Conservation (phyloP, 176 grass and related monocot genomes). For the Paspalum notatum region DNA sequence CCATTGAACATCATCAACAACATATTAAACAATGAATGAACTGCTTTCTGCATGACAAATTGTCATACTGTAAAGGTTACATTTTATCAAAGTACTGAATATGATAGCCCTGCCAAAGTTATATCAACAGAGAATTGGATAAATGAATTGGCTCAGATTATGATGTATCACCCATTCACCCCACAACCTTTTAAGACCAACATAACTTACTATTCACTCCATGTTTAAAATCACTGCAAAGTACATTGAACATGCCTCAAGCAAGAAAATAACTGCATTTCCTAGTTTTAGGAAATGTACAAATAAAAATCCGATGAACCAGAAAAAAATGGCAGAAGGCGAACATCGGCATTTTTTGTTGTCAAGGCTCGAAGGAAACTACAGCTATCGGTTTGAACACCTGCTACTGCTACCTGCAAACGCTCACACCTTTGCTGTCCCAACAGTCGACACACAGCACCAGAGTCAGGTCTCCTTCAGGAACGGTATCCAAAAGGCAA, state of each 20-base stretch:
- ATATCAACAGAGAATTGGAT: neutral
- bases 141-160: neutral
- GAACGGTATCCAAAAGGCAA: slow-evolving; percentile 1
- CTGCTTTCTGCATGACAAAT: slow-evolving; percentile 21
- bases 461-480: neutral
- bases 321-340: slow-evolving; percentile 9
- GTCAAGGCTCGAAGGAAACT: neutral
- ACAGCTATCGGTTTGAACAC: slow-evolving; percentile 1
- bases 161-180: neutral
- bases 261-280: slow-evolving; percentile 18
- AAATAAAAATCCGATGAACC: neutral
- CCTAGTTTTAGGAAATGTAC: neutral
- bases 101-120: slow-evolving; percentile 14
- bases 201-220: neutral
- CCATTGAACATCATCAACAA: slow-evolving; percentile 8
- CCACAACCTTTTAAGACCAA: neutral
- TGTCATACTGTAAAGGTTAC: neutral
- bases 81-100: neutral
- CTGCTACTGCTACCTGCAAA: neutral
- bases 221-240: neutral
- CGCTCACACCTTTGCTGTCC: neutral
- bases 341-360: neutral
- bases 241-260: neutral
- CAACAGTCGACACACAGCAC: neutral
- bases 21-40: slow-evolving; percentile 18